Evolutionary conservation across 768 basidiomycete genomes (phyloP).

Genomic region (Leucocoprinus birnbaumii): DNA sequence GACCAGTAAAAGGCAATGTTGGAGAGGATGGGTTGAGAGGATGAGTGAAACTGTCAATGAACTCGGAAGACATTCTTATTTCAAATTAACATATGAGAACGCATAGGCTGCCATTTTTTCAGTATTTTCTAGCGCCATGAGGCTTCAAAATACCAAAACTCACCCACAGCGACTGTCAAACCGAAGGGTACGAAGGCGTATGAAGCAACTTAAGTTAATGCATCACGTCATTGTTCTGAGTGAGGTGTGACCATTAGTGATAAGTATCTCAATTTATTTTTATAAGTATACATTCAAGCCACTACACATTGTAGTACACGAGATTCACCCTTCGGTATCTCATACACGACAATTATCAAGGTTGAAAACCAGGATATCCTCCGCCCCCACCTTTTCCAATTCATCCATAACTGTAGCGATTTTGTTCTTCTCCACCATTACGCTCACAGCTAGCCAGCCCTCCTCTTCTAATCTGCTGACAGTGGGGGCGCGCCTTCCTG

Average conservation of each 20-base stretch:
- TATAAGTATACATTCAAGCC: no score
- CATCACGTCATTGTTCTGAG: not conserved
- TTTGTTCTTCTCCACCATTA: slow-evolving; percentile 86
- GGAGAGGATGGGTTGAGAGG: slow-evolving; percentile 24
- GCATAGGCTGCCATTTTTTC: not conserved
- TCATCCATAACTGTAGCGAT: slow-evolving; percentile 87
- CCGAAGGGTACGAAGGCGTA: no score
- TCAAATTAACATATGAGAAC: no score
- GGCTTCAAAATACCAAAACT: not conserved
- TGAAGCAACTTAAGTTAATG: no score
- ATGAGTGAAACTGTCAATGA: slow-evolving; percentile 35
- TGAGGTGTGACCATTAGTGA: not conserved
- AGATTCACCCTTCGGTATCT: slow-evolving; percentile 3
- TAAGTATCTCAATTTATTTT: no score
- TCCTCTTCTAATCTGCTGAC: slow-evolving; percentile 79
- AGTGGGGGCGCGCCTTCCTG: slow-evolving; percentile 87
- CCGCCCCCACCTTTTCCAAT: slow-evolving; percentile 77
- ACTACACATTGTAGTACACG: not conserved
- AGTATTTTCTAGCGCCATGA: not conserved
- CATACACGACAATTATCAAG: slow-evolving; percentile 93
- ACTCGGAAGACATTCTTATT: slow-evolving; percentile 33
- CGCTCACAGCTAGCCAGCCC: slow-evolving; percentile 89
- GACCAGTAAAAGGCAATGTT: slow-evolving; percentile 16
- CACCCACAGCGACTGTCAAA: not conserved
- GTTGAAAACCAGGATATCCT: slow-evolving; percentile 87